Evolutionary conservation across 176 grass and related monocot species (phyloP), one percentile per base, ranked within the genome.

Genomic region (Rhynchospora pubera): DNA sequence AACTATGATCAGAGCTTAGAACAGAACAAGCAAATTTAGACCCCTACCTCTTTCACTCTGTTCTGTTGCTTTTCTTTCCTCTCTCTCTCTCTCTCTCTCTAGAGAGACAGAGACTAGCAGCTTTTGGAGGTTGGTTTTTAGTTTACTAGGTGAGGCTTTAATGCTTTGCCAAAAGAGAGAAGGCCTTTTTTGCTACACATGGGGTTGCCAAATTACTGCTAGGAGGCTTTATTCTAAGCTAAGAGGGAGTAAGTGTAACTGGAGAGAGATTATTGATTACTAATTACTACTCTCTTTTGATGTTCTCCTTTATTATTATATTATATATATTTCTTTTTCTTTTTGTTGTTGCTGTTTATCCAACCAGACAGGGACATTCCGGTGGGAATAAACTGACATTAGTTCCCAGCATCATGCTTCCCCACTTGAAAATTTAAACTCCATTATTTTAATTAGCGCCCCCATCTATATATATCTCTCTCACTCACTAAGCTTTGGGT

Each of bases 101-200:
- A 62, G 59, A 84, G 42, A 52, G 78, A 83, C 62, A 45, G 88
- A 85, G 57, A 30, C 79, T 78, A 55, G 64, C 79, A 85, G 66
- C 86, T 89, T 93, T 89, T 85, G 87, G 69, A 47, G 57, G 59
- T 63, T 62, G 21, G 59, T 47, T 62, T 62, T 75, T 75, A 75
- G 71, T 86, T 83, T 56, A 79, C 77, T 50, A 18, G 52, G 32
- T 34, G 51, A 42, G 79, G 84, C 89, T 96, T 91, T 87, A 82
- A 83, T 82, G 84, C 91, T 97, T 93, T 97, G 89, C 89, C 24
- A 63, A 97, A 91, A 91, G 91, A 87, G 87, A 71, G 85, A 28
- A 62, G 21, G 13, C 81, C 81, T 91, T 89, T 93, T 80, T 56
- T 50, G 61, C 9, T 45, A 86, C 88, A 50, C 78, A 87, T 83